Percentiles rank a stretch among this genome's conserved stretches.
Evolutionary conservation across 495 filamentous ascomycete genomes (phyloP).

Genomic region (Jackrogersella minutella): DNA sequence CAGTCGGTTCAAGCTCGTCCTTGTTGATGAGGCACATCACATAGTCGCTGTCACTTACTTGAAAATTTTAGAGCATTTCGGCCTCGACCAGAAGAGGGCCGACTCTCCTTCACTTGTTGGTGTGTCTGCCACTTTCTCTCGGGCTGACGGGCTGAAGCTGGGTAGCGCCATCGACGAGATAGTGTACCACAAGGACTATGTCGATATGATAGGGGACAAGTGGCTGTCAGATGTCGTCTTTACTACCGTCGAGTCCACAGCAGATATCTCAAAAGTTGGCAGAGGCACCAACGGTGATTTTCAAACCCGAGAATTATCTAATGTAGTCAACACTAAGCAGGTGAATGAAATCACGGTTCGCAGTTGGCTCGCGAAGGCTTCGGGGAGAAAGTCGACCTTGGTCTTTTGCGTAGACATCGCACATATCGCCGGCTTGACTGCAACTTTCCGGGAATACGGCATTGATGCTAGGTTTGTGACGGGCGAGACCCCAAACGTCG

Average conservation of each 20-base stretch:
- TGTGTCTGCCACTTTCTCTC: slow-evolving; percentile 91
- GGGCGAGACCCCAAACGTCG: slow-evolving; percentile 70
- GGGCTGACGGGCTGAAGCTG: slow-evolving; percentile 86
- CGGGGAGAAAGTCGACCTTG: slow-evolving; percentile 78
- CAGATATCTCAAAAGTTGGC: slow-evolving; percentile 73
- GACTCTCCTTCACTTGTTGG: slow-evolving; percentile 80
- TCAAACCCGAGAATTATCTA: slow-evolving; percentile 72
- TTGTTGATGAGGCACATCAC: slow-evolving; percentile 99
- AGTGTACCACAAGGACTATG: slow-evolving; percentile 95
- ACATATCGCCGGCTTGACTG: slow-evolving; percentile 77
- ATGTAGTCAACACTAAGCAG: slow-evolving; percentile 78
- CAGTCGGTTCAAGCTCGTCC: slow-evolving; percentile 79
- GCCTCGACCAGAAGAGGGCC: slow-evolving; percentile 62
- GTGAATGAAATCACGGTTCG: slow-evolving; percentile 83
- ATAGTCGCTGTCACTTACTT: slow-evolving; percentile 87
- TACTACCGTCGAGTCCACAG: slow-evolving; percentile 86
- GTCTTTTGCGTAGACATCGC: slow-evolving; percentile 91
- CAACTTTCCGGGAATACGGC: slow-evolving; percentile 75
- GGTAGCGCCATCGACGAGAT: slow-evolving; percentile 93
- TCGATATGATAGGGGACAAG: slow-evolving; percentile 94
- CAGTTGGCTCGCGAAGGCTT: slow-evolving; percentile 82
- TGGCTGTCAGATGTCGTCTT: slow-evolving; percentile 87
- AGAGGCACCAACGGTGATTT: slow-evolving; percentile 79
- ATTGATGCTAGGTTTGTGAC: slow-evolving; percentile 88
- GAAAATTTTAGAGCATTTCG: slow-evolving; percentile 75